Percentiles rank a stretch among this genome's conserved stretches.
phyloP scores from a whole-genome alignment of 768 basidiomycete genomes.

The Tricholoma furcatifolium region DNA sequence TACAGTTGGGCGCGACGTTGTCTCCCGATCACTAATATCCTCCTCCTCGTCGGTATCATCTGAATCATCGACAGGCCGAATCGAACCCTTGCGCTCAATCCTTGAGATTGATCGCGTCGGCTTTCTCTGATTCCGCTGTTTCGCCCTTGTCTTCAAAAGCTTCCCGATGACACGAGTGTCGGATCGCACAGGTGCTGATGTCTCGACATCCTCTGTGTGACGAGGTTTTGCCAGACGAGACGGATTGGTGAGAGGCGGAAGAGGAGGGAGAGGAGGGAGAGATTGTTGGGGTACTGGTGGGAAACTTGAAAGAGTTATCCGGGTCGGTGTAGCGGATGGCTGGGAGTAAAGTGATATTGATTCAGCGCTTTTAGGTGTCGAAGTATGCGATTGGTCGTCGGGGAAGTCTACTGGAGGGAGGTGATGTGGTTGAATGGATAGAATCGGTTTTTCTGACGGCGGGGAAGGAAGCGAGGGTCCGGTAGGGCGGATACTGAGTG shows the following conservation, averaged over 20 bases:
- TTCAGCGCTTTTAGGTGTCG: background rate
- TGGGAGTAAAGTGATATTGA: constrained; percentile 20
- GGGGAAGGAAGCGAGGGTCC: background rate
- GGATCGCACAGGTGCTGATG: background rate
- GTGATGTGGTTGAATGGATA: background rate
- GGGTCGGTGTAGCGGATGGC: constrained; percentile 2
- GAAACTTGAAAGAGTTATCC: background rate
- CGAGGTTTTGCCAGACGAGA: no score
- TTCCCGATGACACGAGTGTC: constrained; percentile 10
- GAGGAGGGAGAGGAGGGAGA: background rate
- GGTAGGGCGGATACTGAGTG: background rate
- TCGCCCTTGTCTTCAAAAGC: constrained; percentile 16
- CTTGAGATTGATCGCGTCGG: constrained; percentile 7
- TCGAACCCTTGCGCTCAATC: constrained; percentile 16
- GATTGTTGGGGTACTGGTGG: background rate
- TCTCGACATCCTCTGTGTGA: background rate
- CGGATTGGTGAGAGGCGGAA: constrained; percentile 4
- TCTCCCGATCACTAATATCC: no score
- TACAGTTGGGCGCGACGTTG: no score
- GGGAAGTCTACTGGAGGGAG: background rate
- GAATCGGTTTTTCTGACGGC: background rate
- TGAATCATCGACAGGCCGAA: constrained; percentile 1
- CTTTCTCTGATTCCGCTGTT: constrained; percentile 7
- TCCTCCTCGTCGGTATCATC: constrained; percentile 3
- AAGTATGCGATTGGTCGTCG: background rate